phyloP scores from a whole-genome alignment of 148 eudicot genomes.

The Vaccinium myrtillus region DNA sequence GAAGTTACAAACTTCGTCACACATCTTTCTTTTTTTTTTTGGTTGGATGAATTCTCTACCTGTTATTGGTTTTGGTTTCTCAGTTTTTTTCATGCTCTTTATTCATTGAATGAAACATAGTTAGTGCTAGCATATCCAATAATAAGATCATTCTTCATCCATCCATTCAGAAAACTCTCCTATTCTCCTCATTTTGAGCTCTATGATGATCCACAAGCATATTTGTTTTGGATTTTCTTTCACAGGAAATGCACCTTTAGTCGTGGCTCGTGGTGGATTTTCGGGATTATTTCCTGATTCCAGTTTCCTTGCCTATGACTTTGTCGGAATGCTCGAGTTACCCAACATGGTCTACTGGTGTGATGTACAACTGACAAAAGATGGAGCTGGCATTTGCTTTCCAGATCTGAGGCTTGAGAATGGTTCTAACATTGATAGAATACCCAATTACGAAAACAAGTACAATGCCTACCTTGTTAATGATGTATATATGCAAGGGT shows the following conservation, averaged over 20 bases:
- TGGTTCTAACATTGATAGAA: constrained; percentile 35
- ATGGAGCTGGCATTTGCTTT: constrained; percentile 71
- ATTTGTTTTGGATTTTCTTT: neutral
- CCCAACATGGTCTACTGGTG: constrained; percentile 64
- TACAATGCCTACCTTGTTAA: constrained; percentile 49
- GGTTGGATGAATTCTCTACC: neutral
- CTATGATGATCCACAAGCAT: neutral
- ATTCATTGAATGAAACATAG: neutral
- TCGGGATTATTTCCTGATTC: constrained; percentile 81
- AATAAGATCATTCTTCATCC: neutral
- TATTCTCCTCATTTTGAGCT: neutral
- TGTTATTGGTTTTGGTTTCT: neutral
- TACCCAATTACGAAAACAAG: constrained; percentile 2
- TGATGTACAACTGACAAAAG: constrained; percentile 82
- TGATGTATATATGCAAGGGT: constrained; percentile 50
- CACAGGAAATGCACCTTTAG: constrained; percentile 69
- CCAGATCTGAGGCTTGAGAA: constrained; percentile 60
- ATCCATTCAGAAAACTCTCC: neutral
- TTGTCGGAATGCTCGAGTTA: constrained; percentile 35
- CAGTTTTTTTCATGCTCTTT: neutral
- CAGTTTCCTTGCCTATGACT: constrained; percentile 43
- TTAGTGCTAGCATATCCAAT: neutral
- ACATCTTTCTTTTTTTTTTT: no score
- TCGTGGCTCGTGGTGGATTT: constrained; percentile 72
- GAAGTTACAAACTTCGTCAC: neutral